phyloP scores from a whole-genome alignment of 495 filamentous ascomycete genomes.

The Penicillium canescens region DNA sequence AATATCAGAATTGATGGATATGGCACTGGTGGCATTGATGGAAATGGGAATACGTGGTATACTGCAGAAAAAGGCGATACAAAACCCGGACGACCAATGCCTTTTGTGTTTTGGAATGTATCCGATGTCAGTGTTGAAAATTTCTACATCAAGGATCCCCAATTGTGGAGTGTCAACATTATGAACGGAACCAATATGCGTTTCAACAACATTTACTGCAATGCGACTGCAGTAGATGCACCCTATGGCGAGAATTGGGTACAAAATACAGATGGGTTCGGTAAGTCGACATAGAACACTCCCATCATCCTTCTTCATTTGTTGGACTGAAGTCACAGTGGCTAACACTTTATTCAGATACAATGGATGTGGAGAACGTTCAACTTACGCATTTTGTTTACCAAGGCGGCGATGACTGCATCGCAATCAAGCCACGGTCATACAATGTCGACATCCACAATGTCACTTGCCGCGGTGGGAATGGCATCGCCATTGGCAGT shows the following conservation, averaged over 20 bases:
- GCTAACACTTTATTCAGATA: constrained; percentile 31
- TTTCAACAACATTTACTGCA: constrained; percentile 51
- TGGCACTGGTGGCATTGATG: constrained; percentile 53
- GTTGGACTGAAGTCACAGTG: background rate
- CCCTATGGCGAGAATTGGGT: constrained; percentile 57
- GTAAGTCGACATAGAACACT: constrained; percentile 15
- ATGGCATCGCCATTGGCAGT: constrained; percentile 58
- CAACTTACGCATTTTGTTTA: constrained; percentile 55
- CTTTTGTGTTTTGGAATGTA: constrained; percentile 62
- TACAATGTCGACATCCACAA: constrained; percentile 54
- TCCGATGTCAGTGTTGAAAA: constrained; percentile 52
- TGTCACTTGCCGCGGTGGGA: constrained; percentile 54
- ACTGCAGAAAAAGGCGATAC: constrained; percentile 46
- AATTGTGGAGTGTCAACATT: constrained; percentile 56
- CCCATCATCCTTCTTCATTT: background rate
- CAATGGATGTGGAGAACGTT: constrained; percentile 56
- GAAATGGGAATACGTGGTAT: constrained; percentile 55
- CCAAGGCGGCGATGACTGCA: constrained; percentile 60
- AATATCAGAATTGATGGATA: constrained; percentile 52
- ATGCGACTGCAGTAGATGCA: constrained; percentile 50
- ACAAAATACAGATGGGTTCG: constrained; percentile 59
- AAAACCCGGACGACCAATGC: constrained; percentile 55
- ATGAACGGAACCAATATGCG: constrained; percentile 60
- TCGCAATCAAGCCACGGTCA: constrained; percentile 58
- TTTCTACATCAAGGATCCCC: constrained; percentile 55